These are phyloP conservation scores for Eimeria acervulina DNA, from an alignment of 169 alveolate species.

Conservation along the genomic window DNA sequence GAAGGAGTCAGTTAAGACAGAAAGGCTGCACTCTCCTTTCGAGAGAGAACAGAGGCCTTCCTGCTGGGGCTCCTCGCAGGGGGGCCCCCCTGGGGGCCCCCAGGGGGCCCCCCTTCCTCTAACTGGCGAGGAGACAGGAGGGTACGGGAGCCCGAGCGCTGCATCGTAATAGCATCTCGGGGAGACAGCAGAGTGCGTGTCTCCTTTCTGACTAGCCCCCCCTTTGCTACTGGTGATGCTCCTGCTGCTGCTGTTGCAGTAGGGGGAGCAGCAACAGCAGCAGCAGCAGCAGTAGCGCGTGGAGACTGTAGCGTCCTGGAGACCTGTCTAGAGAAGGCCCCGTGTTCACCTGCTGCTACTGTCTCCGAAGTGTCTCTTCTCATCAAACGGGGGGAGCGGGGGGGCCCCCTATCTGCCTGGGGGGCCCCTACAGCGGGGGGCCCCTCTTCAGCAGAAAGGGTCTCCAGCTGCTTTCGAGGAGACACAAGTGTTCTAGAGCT, in stretches of 20 bases:
- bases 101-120: too few relatives aligned
- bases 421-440: too few relatives aligned
- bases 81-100: too few relatives aligned
- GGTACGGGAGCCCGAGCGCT: not conserved
- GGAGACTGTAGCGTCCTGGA: not conserved
- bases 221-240: not conserved
- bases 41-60: not conserved
- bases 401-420: not conserved
- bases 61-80: not conserved
- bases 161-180: not conserved
- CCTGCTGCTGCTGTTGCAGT: too few relatives aligned
- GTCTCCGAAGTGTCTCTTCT: not conserved
- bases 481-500: not conserved
- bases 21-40: conserved; percentile 3
- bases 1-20: not conserved
- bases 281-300: too few relatives aligned
- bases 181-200: conserved; percentile 24
- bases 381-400: not conserved
- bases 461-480: not conserved
- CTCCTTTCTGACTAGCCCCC: not conserved
- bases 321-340: not conserved
- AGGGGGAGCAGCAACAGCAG: too few relatives aligned
- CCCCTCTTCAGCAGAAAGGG: too few relatives aligned
- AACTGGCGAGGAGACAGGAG: not conserved
- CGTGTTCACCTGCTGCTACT: not conserved